Percentiles rank a stretch among this genome's conserved stretches.
Conservation (phyloP, 371 early-diverging fungal genomes). For the Cokeromyces recurvatus region DNA sequence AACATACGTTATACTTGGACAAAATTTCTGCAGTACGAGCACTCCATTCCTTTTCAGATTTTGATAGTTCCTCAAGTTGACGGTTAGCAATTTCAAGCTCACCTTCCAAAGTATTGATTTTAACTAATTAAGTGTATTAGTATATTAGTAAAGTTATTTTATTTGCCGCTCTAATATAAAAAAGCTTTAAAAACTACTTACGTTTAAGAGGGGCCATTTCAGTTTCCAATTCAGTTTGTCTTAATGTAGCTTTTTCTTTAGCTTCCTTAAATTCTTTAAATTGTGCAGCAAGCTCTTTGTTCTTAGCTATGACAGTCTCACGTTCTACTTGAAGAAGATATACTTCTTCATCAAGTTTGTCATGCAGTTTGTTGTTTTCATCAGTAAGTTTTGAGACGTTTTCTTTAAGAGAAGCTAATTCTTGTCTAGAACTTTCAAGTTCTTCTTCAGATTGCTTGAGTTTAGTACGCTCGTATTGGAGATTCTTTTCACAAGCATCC, state of each 20-base stretch:
- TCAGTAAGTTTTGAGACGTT: constrained; percentile 1
- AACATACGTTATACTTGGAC: constrained; percentile 12
- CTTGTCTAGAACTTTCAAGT: not conserved
- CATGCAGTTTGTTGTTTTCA: not conserved
- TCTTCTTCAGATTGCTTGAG: constrained; percentile 3
- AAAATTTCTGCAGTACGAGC: constrained; percentile 10
- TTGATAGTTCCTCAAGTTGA: not conserved
- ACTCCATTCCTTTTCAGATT: constrained; percentile 10
- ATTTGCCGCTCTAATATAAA: no score
- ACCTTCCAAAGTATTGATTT: constrained; percentile 4
- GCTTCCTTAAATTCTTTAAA: not conserved
- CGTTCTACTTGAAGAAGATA: not conserved
- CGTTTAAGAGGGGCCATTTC: constrained; percentile 3
- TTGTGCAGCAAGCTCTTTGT: not conserved
- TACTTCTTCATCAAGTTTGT: not conserved
- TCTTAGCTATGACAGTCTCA: constrained; percentile 10
- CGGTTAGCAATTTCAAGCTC: constrained; percentile 1
- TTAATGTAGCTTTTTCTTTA: not conserved
- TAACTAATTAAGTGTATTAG: no score
- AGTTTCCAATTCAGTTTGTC: not conserved
- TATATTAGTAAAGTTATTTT: no score
- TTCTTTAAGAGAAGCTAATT: not conserved
- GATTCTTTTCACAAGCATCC: constrained; percentile 4
- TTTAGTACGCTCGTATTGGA: constrained; percentile 2
- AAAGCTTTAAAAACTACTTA: not conserved